Percentiles rank a stretch among this genome's conserved stretches.
phyloP scores from a whole-genome alignment of 2,329 filamentous ascomycete genomes.

The Diplocarpon mali region DNA sequence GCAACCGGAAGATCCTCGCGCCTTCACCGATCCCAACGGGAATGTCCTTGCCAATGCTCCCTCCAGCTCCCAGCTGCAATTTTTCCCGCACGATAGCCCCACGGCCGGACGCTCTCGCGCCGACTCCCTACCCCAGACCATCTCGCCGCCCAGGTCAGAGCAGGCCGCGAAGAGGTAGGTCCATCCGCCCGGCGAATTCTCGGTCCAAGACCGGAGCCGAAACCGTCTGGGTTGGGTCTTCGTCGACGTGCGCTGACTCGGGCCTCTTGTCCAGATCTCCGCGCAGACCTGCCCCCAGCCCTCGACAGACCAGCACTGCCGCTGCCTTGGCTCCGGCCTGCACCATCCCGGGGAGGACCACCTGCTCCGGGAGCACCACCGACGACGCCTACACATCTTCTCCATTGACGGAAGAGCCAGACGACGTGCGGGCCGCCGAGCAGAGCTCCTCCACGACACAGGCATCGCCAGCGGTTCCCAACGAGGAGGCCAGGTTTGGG shows the following conservation, averaged over 20 bases:
- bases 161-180: constrained; percentile 23
- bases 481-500: constrained; percentile 5
- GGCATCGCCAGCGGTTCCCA: constrained; percentile 15
- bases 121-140: constrained; percentile 15
- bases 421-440: constrained; percentile 28
- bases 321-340: constrained; percentile 18
- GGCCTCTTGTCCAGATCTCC: constrained; percentile 20
- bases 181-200: not conserved
- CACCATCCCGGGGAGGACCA: constrained; percentile 25
- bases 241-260: constrained; percentile 17
- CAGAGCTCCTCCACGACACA: constrained; percentile 22
- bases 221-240: not conserved
- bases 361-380: constrained; percentile 18
- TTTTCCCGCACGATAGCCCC: constrained; percentile 22
- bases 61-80: constrained; percentile 13
- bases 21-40: constrained; percentile 7
- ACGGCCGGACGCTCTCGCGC: constrained; percentile 19
- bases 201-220: not conserved
- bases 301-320: constrained; percentile 26
- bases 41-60: not conserved
- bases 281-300: constrained; percentile 27
- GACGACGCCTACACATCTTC: constrained; percentile 19
- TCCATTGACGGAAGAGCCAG: constrained; percentile 27
- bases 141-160: constrained; percentile 17
- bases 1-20: constrained; percentile 24